These are phyloP conservation scores for Zychaea mexicana DNA, from an alignment of 371 early-diverging fungal species.

Conservation along the genomic window DNA sequence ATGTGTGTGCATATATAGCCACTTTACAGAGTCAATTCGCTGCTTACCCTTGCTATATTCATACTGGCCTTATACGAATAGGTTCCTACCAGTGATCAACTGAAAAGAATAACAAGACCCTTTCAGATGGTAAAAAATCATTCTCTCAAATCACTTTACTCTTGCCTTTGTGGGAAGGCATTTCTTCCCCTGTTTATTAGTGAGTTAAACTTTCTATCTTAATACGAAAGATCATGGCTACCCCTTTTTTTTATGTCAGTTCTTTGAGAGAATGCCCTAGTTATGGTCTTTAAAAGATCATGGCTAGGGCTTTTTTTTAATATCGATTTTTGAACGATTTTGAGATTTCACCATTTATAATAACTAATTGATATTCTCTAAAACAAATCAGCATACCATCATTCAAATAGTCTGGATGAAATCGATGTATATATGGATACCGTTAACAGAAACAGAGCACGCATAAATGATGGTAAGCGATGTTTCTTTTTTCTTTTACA, in stretches of 20 bases:
- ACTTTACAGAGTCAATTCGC: not conserved
- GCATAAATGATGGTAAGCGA: slow-evolving; percentile 73
- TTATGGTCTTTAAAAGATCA: too few relatives aligned
- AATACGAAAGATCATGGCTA: not conserved
- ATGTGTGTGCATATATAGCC: not conserved
- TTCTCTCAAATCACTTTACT: slow-evolving; percentile 97
- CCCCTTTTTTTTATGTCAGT: too few relatives aligned
- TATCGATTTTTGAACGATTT: too few relatives aligned
- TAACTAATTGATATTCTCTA: not conserved
- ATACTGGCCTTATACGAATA: too few relatives aligned
- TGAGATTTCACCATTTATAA: too few relatives aligned
- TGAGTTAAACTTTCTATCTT: slow-evolving; percentile 22
- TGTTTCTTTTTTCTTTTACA: not conserved
- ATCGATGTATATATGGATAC: slow-evolving; percentile 99
- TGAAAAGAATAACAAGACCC: slow-evolving; percentile 54
- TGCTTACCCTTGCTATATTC: not conserved
- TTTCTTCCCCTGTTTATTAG: slow-evolving; percentile 94
- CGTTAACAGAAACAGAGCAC: slow-evolving; percentile 93
- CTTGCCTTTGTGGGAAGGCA: slow-evolving; percentile 95
- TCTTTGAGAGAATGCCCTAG: too few relatives aligned
- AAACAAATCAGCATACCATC: not conserved
- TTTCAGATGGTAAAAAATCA: slow-evolving; percentile 99
- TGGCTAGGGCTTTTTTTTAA: too few relatives aligned
- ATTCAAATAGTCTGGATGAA: slow-evolving; percentile 86
- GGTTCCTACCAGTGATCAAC: slow-evolving; percentile 49